phyloP scores from a whole-genome alignment of 306 rosid species.

The Calophaca sinica region DNA sequence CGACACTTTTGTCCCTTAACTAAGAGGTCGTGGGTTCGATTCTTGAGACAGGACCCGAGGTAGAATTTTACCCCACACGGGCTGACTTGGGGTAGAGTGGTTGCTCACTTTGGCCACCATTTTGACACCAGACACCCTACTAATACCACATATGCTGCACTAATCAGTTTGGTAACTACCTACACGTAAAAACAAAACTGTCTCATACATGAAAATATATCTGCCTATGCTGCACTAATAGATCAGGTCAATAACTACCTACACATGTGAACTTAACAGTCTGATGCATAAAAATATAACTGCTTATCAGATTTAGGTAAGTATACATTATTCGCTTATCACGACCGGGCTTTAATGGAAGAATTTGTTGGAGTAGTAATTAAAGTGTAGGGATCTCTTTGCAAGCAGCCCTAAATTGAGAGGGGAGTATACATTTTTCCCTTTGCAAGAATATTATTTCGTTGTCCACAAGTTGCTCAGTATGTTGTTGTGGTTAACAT shows the following conservation, averaged over 20 bases:
- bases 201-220: not conserved
- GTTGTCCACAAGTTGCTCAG: not conserved
- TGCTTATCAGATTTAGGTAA: not conserved
- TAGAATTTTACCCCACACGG: too few relatives aligned
- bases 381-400: not conserved
- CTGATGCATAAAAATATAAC: not conserved
- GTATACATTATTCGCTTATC: not conserved
- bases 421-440: not conserved
- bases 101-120: too few relatives aligned
- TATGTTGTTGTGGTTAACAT: not conserved
- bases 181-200: not conserved
- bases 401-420: not conserved
- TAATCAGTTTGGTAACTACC: too few relatives aligned
- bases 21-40: too few relatives aligned
- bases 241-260: not conserved
- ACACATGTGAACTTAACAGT: not conserved
- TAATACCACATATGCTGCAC: too few relatives aligned
- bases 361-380: not conserved
- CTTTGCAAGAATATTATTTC: too few relatives aligned
- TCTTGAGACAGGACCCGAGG: too few relatives aligned
- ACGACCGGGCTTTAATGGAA: not conserved
- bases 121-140: too few relatives aligned
- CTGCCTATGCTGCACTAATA: not conserved
- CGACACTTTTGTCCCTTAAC: too few relatives aligned
- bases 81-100: too few relatives aligned